phyloP scores from a whole-genome alignment of 495 filamentous ascomycete genomes.

The Durotheca rogersii region DNA sequence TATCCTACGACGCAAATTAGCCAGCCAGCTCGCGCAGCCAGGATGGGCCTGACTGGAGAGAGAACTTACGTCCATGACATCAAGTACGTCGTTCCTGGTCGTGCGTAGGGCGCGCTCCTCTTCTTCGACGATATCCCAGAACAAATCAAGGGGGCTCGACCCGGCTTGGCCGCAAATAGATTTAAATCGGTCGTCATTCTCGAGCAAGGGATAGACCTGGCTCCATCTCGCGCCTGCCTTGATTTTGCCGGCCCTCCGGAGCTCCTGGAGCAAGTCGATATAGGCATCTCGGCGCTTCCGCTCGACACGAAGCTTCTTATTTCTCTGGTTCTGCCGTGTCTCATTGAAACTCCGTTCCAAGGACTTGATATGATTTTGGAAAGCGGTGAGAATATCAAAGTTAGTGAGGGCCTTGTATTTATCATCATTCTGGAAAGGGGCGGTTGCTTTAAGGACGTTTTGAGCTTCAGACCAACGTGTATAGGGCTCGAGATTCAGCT shows the following conservation, averaged over 20 bases:
- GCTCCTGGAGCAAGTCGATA: conserved; percentile 67
- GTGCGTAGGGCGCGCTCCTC: conserved; percentile 81
- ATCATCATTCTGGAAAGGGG: conserved; percentile 77
- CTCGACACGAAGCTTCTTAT: conserved; percentile 73
- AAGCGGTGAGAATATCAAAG: conserved; percentile 87
- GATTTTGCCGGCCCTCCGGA: conserved; percentile 76
- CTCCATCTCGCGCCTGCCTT: conserved; percentile 91
- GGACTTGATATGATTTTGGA: conserved; percentile 91
- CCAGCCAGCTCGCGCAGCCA: not conserved
- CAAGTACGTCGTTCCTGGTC: conserved; percentile 80
- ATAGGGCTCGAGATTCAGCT: conserved; percentile 84
- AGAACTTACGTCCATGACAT: conserved; percentile 82
- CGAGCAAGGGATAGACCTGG: conserved; percentile 73
- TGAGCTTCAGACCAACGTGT: conserved; percentile 94
- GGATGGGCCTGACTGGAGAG: not conserved
- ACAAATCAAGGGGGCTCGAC: conserved; percentile 88
- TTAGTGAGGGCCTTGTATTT: conserved; percentile 87
- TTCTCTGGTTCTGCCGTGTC: conserved; percentile 81
- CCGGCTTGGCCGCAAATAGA: conserved; percentile 84
- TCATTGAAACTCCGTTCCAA: conserved; percentile 90
- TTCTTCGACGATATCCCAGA: conserved; percentile 96
- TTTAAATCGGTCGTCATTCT: conserved; percentile 79
- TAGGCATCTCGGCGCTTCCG: conserved; percentile 84
- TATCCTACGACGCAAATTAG: conserved; percentile 58
- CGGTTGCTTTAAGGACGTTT: conserved; percentile 72